Percentiles rank a stretch among this genome's conserved stretches.
Evolutionary conservation across 2,329 filamentous ascomycete species (phyloP).

Genomic region (Monosporascus sp.): DNA sequence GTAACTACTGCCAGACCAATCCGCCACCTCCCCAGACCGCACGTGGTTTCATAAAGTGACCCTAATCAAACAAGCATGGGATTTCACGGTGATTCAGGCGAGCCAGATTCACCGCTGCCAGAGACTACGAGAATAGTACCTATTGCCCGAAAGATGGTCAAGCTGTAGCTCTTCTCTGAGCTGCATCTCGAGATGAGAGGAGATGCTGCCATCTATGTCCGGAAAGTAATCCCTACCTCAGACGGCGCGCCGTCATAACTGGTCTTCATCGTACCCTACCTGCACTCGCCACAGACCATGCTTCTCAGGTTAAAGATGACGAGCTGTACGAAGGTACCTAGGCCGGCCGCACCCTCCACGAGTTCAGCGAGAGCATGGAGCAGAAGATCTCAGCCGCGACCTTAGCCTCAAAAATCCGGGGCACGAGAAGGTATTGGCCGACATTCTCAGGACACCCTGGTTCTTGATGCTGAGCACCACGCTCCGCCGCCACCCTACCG

Average conservation of each 20-base stretch:
- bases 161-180: conserved; percentile 9
- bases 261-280: conserved; percentile 2
- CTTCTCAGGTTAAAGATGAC: conserved; percentile 1
- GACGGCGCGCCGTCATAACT: neutral
- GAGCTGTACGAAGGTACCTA: conserved; percentile 1
- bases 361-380: neutral
- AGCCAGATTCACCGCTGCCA: neutral
- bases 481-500: too few relatives aligned
- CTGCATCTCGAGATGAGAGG: conserved; percentile 3
- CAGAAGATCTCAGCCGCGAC: neutral
- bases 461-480: too few relatives aligned
- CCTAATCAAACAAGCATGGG: too few relatives aligned
- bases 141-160: neutral
- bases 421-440: too few relatives aligned
- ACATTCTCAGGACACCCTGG: too few relatives aligned
- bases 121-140: neutral
- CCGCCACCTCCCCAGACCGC: too few relatives aligned
- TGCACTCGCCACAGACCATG: neutral
- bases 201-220: too few relatives aligned
- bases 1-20: too few relatives aligned
- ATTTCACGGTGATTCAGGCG: neutral
- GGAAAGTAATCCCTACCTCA: neutral
- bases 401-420: too few relatives aligned
- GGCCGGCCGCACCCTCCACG: neutral
- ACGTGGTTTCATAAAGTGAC: too few relatives aligned